Percentiles rank a stretch among this genome's conserved stretches.
These are phyloP conservation scores for Albifimbria verrucaria DNA, from an alignment of 2,329 filamentous ascomycete species.

Conservation along the genomic window DNA sequence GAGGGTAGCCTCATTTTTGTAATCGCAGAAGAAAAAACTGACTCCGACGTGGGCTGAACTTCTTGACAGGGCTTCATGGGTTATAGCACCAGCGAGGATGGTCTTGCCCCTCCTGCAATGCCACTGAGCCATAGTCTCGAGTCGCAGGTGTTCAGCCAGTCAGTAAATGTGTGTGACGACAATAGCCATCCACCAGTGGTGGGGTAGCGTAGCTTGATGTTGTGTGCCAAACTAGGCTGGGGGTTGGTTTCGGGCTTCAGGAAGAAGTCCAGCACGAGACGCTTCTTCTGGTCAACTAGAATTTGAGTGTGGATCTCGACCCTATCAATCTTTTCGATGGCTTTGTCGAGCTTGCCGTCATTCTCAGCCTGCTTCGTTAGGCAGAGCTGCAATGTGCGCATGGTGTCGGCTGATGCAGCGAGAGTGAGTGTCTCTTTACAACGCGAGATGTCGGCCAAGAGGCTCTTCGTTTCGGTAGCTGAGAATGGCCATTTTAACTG, in stretches of 20 bases:
- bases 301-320: conserved; percentile 11
- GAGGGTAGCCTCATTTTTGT: conserved; percentile 1
- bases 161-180: background rate
- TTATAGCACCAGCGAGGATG: conserved; percentile 2
- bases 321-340: background rate
- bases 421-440: conserved; percentile 9
- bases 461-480: conserved; percentile 1
- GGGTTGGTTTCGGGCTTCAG: conserved; percentile 2
- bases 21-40: conserved; percentile 11
- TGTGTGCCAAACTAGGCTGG: background rate
- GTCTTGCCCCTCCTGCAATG: conserved; percentile 11
- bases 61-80: conserved; percentile 3
- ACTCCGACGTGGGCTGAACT: background rate
- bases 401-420: conserved; percentile 6
- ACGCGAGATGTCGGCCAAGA: conserved; percentile 9
- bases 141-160: conserved; percentile 5
- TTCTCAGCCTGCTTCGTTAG: background rate
- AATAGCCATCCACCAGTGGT: conserved; percentile 10
- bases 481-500: conserved; percentile 15
- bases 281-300: background rate
- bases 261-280: conserved; percentile 1
- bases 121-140: conserved; percentile 11
- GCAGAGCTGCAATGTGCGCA: conserved; percentile 5
- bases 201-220: conserved; percentile 6
- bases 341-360: accelerated